Base-by-base conservation (phyloP, 805 yeast species). In the Nematodospora valgi region DNA sequence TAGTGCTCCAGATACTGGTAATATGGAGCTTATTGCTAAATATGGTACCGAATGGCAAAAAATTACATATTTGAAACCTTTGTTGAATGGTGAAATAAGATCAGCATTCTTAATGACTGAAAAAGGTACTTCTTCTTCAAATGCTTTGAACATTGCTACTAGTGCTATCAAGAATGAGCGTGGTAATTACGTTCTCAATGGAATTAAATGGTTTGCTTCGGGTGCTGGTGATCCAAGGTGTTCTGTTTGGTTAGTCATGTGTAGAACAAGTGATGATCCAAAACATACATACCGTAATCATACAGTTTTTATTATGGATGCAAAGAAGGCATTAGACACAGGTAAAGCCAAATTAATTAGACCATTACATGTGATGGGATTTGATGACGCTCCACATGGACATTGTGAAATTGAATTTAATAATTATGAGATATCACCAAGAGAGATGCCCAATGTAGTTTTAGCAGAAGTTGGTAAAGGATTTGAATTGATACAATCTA, bases 301-400 rank as follows among this genome's bases (percentile, higher is more conserved):
- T 50, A 63, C 80, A 4, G 77, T 79, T 8, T 51, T 78, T 25
- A 68, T 78, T 22, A 55, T 79, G 24, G 83, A 79, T 46, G 64
- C 74, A 1, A 62, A 70, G 34, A 59, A 55, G 44, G 78, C 76
- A 0, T 44, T 74, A 35, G 67, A 68, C 3, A 58, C 77, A 1
- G 80, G 81, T 5, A 58, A 58, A 25, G 80, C 70, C 30, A 60
- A 48, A 18, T 44, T 76, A 21, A 54, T 71, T 22, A 62, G 84
- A 28, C 81, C 82, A 3, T 59, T 77, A 46, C 39, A 48, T 13
- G 76, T 78, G 1, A 71, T 74, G 48, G 84, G 84, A 3, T 76
- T 67, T 43, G 84, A 78, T 48, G 84, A 78, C 49, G 82, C 83
- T 18, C 85, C 85, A 4, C 84, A 78, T 51, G 85, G 85, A n/a